phyloP scores from a whole-genome alignment of 1,284 basidiomycete species.

The Coriolopsis trogii region DNA sequence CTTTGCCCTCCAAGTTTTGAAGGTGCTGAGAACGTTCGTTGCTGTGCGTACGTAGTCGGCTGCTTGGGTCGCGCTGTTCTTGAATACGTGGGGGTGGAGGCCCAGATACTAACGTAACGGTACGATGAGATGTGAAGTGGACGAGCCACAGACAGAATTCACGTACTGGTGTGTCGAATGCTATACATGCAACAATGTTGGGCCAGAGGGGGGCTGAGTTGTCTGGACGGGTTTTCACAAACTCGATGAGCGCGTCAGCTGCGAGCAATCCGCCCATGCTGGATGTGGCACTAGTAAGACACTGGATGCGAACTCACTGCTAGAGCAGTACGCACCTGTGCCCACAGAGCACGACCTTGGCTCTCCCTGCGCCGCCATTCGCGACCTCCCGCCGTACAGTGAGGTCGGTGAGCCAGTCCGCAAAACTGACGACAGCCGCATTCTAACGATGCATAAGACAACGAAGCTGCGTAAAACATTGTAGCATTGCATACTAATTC shows the following conservation, averaged over 20 bases:
- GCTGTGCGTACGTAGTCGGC: slow-evolving; percentile 75
- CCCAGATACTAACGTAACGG: slow-evolving; percentile 70
- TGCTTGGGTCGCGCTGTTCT: slow-evolving; percentile 81
- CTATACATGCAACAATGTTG: slow-evolving; percentile 76
- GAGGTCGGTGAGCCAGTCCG: slow-evolving; percentile 86
- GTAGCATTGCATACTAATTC: slow-evolving; percentile 64
- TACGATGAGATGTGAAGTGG: neutral
- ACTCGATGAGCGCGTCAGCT: slow-evolving; percentile 81
- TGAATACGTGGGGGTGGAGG: slow-evolving; percentile 86
- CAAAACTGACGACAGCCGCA: slow-evolving; percentile 80
- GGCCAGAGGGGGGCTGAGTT: slow-evolving; percentile 78
- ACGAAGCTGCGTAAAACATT: neutral
- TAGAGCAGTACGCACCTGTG: slow-evolving; percentile 66
- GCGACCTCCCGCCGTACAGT: slow-evolving; percentile 81
- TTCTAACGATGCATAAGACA: slow-evolving; percentile 46
- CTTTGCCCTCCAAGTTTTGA: slow-evolving; percentile 46
- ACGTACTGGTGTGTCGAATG: slow-evolving; percentile 90
- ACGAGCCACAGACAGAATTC: neutral
- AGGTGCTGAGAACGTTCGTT: slow-evolving; percentile 52
- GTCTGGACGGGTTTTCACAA: slow-evolving; percentile 67
- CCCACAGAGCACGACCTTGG: slow-evolving; percentile 86
- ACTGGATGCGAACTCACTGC: neutral
- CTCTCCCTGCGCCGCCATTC: slow-evolving; percentile 73
- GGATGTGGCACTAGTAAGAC: neutral
- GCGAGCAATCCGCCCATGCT: slow-evolving; percentile 92